Evolutionary conservation across 805 yeast species (phyloP).

Genomic region (Scheffersomyces lignosus): DNA sequence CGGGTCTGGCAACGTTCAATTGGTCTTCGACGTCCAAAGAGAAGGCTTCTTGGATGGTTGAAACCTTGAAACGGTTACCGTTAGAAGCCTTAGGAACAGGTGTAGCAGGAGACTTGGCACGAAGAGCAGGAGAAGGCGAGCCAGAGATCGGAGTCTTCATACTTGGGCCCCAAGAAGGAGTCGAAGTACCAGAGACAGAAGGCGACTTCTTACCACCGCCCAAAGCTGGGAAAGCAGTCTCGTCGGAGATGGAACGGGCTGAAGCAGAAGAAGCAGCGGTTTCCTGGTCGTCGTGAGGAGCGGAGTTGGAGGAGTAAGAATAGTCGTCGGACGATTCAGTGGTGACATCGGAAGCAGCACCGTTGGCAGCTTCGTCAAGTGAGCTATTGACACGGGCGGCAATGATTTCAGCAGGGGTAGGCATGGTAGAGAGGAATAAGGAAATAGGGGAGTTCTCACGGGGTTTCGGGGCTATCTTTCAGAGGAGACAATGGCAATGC

Average conservation of each 20-base stretch:
- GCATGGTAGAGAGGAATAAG: constrained; percentile 23
- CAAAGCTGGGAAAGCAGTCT: constrained; percentile 64
- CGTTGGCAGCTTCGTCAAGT: constrained; percentile 10
- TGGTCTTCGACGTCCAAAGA: constrained; percentile 71
- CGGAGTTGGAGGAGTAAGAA: constrained; percentile 4
- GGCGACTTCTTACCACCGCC: constrained; percentile 46
- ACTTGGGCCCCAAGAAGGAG: constrained; percentile 43
- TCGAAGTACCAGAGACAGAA: constrained; percentile 26
- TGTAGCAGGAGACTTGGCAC: constrained; percentile 12
- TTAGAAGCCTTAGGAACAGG: constrained; percentile 14
- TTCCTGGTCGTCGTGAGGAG: too few relatives aligned
- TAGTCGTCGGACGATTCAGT: constrained; percentile 5
- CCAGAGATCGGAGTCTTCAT: constrained; percentile 21
- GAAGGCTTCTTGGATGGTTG: constrained; percentile 75
- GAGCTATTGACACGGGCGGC: constrained; percentile 44
- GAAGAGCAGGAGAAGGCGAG: constrained; percentile 15
- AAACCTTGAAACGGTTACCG: constrained; percentile 43
- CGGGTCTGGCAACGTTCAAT: constrained; percentile 59
- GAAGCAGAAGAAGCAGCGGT: constrained; percentile 15
- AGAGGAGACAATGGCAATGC: constrained; percentile 18
- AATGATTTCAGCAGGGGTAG: constrained; percentile 50
- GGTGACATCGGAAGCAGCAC: constrained; percentile 16
- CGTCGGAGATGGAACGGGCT: constrained; percentile 48
- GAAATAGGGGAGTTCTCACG: background rate
- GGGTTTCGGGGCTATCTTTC: constrained; percentile 1